Evolutionary conservation across 768 basidiomycete genomes (phyloP).

Genomic region (Agrocybe chaxingu): DNA sequence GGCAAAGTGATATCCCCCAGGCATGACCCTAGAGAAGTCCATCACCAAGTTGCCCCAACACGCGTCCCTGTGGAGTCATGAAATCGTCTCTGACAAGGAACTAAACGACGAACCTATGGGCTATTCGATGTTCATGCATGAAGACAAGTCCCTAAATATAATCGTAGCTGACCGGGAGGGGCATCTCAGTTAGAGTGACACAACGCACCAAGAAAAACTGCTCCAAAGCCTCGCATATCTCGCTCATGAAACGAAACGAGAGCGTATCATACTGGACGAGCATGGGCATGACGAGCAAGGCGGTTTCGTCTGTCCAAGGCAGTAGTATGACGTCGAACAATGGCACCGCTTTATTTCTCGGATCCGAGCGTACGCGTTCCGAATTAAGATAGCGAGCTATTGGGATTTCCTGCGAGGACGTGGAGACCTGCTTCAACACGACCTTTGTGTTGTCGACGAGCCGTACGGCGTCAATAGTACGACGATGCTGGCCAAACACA

Average conservation of each 20-base stretch:
- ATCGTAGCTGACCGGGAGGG: too few species aligned
- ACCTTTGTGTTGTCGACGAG: slow-evolving; percentile 9
- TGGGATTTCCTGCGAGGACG: slow-evolving; percentile 1
- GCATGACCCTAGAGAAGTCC: slow-evolving; percentile 10
- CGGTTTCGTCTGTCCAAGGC: slow-evolving; percentile 14
- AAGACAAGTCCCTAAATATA: slow-evolving; percentile 5
- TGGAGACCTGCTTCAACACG: slow-evolving; percentile 12
- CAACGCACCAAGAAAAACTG: slow-evolving; percentile 14
- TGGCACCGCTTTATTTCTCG: slow-evolving; percentile 12
- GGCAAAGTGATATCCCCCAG: slow-evolving; percentile 5
- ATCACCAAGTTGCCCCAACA: slow-evolving; percentile 13
- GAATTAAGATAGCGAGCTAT: slow-evolving; percentile 9
- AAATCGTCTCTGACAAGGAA: background rate
- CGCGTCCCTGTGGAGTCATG: slow-evolving; percentile 5
- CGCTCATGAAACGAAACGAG: slow-evolving; percentile 15
- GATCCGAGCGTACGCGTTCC: slow-evolving; percentile 5
- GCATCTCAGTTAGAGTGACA: too few species aligned
- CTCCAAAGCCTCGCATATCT: slow-evolving; percentile 17
- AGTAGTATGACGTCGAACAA: slow-evolving; percentile 6
- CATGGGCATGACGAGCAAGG: slow-evolving; percentile 29
- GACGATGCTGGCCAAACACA: too few species aligned
- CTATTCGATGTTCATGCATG: slow-evolving; percentile 7
- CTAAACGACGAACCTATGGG: background rate
- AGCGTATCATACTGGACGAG: slow-evolving; percentile 24
- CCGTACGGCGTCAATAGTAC: slow-evolving; percentile 13